Evolutionary conservation across 2,329 filamentous ascomycete genomes (phyloP), one percentile per base, ranked within the genome.

Genomic region (Xylariaceae sp.): DNA sequence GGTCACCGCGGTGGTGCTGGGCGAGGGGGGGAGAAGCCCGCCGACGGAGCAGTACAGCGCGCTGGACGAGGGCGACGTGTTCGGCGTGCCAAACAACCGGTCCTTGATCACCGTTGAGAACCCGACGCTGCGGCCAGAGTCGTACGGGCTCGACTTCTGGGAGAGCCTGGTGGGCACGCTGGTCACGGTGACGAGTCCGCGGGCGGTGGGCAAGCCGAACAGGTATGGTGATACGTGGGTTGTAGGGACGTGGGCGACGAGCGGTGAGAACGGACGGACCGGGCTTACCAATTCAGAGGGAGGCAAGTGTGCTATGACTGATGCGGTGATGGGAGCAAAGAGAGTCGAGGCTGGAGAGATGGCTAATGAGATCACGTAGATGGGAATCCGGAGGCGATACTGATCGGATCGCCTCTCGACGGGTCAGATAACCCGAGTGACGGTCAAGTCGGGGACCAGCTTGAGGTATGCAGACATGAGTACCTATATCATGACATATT

Each of bases 101-200:
- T 74, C 67, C 47, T 71, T 72, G 49, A 56, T 87, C 30, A 83
- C 80, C 2, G 65, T 60, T 4, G 65, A 58, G 26, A 87, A 87
- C 57, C 82, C 82, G 0, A 64, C 66, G 12, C 69, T 87, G 30
- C 60, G 83, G 32, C n/a, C n/a, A n/a, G n/a, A n/a, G n/a, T n/a
- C n/a, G n/a, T 87, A 81, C 54, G 84, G 83, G 2, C 66, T 87
- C 22, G 84, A 87, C 59, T 88, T 87, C 56, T 87, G 83, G 84
- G 80, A 87, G 70, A 81, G 76, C 47, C 63, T 87, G 43, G 70
- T 68, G 40, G 84, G 83, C 19, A 81, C 87, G 61, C 67, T 86
- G 7, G 82, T 88, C 12, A 85, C 78, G 1, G 65, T 87, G 35
- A 70, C 69, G 50, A 70, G 64, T 34, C 75, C 79, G 1, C 71